phyloP scores from a whole-genome alignment of 805 yeast genomes.

The Alloascoidea africana region DNA sequence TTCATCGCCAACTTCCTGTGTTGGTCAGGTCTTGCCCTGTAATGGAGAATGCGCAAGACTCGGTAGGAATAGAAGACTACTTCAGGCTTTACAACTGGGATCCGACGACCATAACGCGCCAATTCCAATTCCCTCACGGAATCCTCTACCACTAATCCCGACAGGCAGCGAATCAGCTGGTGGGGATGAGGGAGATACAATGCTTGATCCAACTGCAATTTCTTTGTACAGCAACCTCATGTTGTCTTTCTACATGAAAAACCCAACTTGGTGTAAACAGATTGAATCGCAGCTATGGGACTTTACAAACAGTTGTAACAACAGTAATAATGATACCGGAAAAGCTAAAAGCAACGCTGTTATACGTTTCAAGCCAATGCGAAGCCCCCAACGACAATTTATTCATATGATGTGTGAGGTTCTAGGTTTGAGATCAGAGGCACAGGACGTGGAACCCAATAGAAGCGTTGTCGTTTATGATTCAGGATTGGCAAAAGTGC shows the following conservation, averaged over 20 bases:
- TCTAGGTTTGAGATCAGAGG: conserved; percentile 45
- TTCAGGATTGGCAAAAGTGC: conserved; percentile 18
- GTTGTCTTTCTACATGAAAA: conserved; percentile 32
- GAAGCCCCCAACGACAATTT: conserved; percentile 48
- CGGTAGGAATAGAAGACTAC: conserved; percentile 44
- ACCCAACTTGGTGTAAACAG: conserved; percentile 51
- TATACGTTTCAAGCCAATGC: conserved; percentile 64
- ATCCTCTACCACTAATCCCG: conserved; percentile 5
- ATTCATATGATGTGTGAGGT: conserved; percentile 51
- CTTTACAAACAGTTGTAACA: conserved; percentile 25
- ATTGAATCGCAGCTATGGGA: conserved; percentile 38
- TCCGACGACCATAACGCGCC: conserved; percentile 7
- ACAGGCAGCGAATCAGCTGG: conserved; percentile 7
- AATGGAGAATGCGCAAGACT: conserved; percentile 52
- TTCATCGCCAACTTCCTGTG: conserved; percentile 15
- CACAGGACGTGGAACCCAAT: conserved; percentile 73
- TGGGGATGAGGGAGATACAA: conserved; percentile 9
- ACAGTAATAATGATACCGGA: conserved; percentile 17
- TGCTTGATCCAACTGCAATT: conserved; percentile 11
- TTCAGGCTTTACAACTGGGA: conserved; percentile 42
- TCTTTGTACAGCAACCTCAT: conserved; percentile 30
- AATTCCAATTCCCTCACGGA: not conserved
- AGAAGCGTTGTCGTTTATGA: conserved; percentile 51
- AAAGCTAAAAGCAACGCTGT: too few relatives aligned
- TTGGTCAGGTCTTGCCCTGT: conserved; percentile 35